Evolutionary conservation across 2,329 filamentous ascomycete species (phyloP).

Genomic region (Leptographium radiaticola): DNA sequence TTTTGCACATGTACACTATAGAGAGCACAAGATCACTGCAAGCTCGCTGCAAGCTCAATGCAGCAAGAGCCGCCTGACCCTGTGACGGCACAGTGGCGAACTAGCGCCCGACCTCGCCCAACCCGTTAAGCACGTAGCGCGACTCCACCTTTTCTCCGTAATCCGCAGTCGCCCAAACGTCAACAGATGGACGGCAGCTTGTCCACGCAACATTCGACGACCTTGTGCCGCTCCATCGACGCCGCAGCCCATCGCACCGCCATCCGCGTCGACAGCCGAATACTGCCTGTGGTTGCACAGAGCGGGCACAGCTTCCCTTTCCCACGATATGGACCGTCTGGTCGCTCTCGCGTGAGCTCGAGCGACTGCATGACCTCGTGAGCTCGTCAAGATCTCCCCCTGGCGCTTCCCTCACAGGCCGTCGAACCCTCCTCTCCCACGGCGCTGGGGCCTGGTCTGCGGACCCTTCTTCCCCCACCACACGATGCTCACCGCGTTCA

Average conservation of each 20-base stretch:
- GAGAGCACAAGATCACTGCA: no score
- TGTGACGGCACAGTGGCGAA: no score
- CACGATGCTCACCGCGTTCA: slow-evolving; percentile 94
- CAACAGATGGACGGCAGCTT: not conserved
- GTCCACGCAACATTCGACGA: not conserved
- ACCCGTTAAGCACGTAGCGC: no score
- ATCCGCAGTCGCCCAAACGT: not conserved
- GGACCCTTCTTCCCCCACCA: not conserved
- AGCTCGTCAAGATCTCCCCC: not conserved
- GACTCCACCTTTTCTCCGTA: no score
- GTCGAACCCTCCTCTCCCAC: not conserved
- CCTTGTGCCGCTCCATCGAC: not conserved
- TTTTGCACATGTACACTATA: no score
- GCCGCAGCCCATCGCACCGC: not conserved
- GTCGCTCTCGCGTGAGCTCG: not conserved
- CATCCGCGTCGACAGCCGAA: not conserved
- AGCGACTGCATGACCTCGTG: not conserved
- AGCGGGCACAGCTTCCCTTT: not conserved
- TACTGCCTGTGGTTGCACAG: not conserved
- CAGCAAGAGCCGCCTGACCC: no score
- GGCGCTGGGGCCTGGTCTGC: not conserved
- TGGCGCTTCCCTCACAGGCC: not conserved
- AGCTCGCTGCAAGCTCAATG: no score
- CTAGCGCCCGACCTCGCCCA: no score
- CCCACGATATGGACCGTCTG: not conserved